phyloP scores from a whole-genome alignment of 768 basidiomycete genomes.

The Lanmaoa rubissima region DNA sequence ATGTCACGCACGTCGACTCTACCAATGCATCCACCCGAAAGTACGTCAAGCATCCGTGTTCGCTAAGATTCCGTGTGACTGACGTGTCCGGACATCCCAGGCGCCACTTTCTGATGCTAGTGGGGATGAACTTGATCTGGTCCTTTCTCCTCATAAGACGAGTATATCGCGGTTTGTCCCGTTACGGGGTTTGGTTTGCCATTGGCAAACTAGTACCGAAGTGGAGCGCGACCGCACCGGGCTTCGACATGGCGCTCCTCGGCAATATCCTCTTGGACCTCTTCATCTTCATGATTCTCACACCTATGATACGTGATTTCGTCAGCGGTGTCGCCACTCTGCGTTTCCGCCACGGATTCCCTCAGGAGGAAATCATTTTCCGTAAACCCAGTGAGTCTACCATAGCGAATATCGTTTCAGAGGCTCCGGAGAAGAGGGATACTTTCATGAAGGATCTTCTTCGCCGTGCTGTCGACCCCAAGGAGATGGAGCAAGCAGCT shows the following conservation, averaged over 20 bases:
- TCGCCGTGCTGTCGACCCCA: conserved; percentile 29
- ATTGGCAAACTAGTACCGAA: conserved; percentile 20
- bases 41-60: conserved; percentile 14
- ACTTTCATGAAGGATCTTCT: conserved; percentile 24
- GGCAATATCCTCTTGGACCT: conserved; percentile 26
- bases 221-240: conserved; percentile 15
- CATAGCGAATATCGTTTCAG: conserved; percentile 22
- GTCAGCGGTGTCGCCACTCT: conserved; percentile 15
- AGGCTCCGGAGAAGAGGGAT: conserved; percentile 29
- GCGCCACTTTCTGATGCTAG: conserved; percentile 26
- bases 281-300: conserved; percentile 26
- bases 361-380: conserved; percentile 28
- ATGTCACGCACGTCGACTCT: conserved; percentile 30
- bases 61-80: background rate
- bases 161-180: conserved; percentile 20
- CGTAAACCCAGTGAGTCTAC: conserved; percentile 31
- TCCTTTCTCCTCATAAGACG: conserved; percentile 26
- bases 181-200: conserved; percentile 29
- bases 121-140: conserved; percentile 28
- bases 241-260: conserved; percentile 16
- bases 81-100: conserved; percentile 15
- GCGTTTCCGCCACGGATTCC: conserved; percentile 31
- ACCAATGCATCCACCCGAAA: conserved; percentile 18
- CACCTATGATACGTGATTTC: conserved; percentile 27
- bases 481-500: conserved; percentile 23